phyloP scores from a whole-genome alignment of 2,329 filamentous ascomycete species.

The Juglanconis juglandina region DNA sequence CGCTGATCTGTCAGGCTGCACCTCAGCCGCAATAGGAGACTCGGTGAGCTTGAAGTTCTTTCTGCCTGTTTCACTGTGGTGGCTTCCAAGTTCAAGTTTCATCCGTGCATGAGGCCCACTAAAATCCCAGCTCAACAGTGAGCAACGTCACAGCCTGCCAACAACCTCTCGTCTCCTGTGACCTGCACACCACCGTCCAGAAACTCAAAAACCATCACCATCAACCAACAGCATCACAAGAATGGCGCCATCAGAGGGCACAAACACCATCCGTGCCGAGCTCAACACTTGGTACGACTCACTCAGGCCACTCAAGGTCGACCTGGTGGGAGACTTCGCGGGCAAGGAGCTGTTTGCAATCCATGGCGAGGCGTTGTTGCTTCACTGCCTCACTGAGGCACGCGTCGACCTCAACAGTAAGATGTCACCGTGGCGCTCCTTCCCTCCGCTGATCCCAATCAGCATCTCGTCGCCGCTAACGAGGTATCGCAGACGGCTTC shows the following conservation, averaged over 20 bases:
- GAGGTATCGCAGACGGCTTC: conserved; percentile 48
- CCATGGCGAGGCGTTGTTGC: conserved; percentile 69
- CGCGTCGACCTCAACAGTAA: conserved; percentile 60
- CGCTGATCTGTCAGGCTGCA: too few species aligned
- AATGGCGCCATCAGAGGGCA: conserved; percentile 5
- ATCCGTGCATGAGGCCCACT: too few species aligned
- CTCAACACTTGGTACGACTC: conserved; percentile 18
- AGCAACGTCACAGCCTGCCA: background rate
- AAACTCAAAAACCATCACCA: background rate
- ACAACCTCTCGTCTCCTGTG: background rate
- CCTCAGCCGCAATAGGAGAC: too few species aligned
- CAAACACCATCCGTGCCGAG: background rate
- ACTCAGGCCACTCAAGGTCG: conserved; percentile 40
- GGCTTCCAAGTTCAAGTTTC: too few species aligned
- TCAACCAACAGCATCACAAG: background rate
- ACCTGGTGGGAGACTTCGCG: conserved; percentile 72
- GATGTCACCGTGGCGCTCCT: conserved; percentile 3
- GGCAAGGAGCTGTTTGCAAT: conserved; percentile 70
- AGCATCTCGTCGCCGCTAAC: background rate
- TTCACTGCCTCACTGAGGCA: conserved; percentile 59
- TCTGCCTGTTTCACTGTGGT: too few species aligned
- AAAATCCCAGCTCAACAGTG: too few species aligned
- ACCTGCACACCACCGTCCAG: background rate
- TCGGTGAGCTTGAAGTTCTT: too few species aligned
- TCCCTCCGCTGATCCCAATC: background rate